Evolutionary conservation across 345 rosid genomes (phyloP).

Genomic region (Heritiera fomes): DNA sequence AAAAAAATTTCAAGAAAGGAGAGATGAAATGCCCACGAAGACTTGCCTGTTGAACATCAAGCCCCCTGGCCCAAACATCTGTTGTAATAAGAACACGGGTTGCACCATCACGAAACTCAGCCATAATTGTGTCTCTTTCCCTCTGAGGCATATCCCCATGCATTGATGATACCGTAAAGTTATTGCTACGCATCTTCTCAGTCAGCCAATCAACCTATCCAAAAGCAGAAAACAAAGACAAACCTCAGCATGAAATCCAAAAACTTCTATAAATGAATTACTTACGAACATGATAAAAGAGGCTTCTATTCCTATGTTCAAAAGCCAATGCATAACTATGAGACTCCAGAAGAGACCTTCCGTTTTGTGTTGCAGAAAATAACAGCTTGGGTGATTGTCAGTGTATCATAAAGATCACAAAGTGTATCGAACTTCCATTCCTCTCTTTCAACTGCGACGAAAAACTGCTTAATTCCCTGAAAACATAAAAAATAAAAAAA

Average conservation of each 20-base stretch:
- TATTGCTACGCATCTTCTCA: constrained; percentile 91
- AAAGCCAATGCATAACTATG: neutral
- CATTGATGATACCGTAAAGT: constrained; percentile 96
- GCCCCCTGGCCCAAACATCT: constrained; percentile 98
- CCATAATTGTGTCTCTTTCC: constrained; percentile 94
- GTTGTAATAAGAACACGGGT: constrained; percentile 97
- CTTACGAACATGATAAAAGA: neutral
- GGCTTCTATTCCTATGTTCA: neutral
- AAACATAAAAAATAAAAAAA: constrained; percentile 16
- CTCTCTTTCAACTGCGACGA: constrained; percentile 91
- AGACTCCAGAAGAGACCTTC: constrained; percentile 48
- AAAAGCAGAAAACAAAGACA: constrained; percentile 14
- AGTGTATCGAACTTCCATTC: constrained; percentile 98
- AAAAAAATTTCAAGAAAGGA: neutral
- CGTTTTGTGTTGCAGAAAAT: constrained; percentile 95
- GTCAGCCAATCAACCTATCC: constrained; percentile 96
- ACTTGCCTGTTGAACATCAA: constrained; percentile 94
- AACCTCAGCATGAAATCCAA: neutral
- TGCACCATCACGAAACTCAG: constrained; percentile 71
- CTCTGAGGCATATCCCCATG: constrained; percentile 99
- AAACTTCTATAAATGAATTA: neutral
- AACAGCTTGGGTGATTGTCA: constrained; percentile 91
- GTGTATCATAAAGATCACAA: constrained; percentile 92
- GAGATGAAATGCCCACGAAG: neutral
- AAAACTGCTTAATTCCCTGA: constrained; percentile 94